Evolutionary conservation across 208 protist genomes (phyloP).

Genomic region (Leishmania martiniquensis): DNA sequence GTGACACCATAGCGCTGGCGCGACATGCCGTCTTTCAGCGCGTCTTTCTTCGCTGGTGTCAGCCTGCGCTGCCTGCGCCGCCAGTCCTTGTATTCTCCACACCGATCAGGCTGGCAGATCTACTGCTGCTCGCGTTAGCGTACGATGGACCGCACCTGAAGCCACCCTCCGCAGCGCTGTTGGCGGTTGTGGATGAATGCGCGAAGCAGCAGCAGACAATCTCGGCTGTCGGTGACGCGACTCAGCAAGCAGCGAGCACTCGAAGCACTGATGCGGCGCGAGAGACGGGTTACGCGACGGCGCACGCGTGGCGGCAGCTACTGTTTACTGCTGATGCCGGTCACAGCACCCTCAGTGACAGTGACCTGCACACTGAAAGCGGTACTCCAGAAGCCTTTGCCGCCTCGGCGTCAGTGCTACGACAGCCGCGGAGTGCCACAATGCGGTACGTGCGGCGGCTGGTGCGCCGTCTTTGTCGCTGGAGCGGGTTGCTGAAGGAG

Average conservation of each 20-base stretch:
- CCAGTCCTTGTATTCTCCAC: conserved; percentile 43
- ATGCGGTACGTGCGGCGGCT: conserved; percentile 47
- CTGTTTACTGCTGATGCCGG: conserved; percentile 9
- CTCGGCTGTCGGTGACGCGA: too few relatives aligned
- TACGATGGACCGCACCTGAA: conserved; percentile 45
- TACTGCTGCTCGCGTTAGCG: conserved; percentile 57
- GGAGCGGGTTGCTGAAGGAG: conserved; percentile 78
- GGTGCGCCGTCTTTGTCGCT: conserved; percentile 49
- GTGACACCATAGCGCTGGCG: conserved; percentile 67
- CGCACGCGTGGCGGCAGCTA: conserved; percentile 16
- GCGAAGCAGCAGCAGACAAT: not conserved
- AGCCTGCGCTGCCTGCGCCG: conserved; percentile 44
- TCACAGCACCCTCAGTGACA: not conserved
- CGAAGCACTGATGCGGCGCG: conserved; percentile 9
- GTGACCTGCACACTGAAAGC: not conserved
- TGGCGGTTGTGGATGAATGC: conserved; percentile 27
- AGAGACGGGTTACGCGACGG: conserved; percentile 12
- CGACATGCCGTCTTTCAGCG: conserved; percentile 76
- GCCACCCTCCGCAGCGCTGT: conserved; percentile 22
- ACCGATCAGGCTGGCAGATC: conserved; percentile 42
- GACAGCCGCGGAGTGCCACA: conserved; percentile 17
- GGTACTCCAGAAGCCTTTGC: not conserved
- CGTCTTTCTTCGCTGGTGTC: conserved; percentile 79
- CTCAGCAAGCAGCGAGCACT: not conserved
- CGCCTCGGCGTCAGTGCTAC: not conserved